These are phyloP conservation scores for Gonapodya prolifera DNA, from an alignment of 192 early-diverging fungal genomes.

Conservation along the genomic window DNA sequence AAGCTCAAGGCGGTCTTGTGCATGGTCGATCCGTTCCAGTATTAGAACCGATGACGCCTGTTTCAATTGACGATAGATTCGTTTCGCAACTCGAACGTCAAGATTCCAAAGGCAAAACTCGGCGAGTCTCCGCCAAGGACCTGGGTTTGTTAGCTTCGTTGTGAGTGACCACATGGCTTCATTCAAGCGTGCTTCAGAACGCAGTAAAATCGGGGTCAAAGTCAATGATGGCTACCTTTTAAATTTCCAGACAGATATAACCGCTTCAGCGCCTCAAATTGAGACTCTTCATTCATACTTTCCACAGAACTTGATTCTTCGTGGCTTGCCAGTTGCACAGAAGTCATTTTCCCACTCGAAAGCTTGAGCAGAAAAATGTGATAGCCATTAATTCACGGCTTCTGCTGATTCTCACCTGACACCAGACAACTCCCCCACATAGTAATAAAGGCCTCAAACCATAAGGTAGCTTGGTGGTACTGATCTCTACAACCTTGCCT, in stretches of 20 bases:
- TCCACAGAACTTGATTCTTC: slow-evolving; percentile 10
- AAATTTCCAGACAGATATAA: slow-evolving; percentile 26
- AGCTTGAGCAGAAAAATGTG: slow-evolving; percentile 13
- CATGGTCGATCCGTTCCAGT: slow-evolving; percentile 19
- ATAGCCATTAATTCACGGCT: not conserved
- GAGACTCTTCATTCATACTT: slow-evolving; percentile 23
- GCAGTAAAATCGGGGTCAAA: not conserved
- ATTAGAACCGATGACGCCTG: slow-evolving; percentile 33
- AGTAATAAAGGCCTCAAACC: slow-evolving; percentile 30
- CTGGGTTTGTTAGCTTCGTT: slow-evolving; percentile 10
- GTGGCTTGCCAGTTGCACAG: slow-evolving; percentile 21
- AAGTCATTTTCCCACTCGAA: slow-evolving; percentile 23
- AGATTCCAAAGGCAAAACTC: slow-evolving; percentile 26
- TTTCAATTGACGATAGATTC: slow-evolving; percentile 32
- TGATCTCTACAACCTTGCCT: slow-evolving; percentile 24
- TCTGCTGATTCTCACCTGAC: slow-evolving; percentile 19
- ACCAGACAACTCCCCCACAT: slow-evolving; percentile 20
- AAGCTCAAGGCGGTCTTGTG: slow-evolving; percentile 28
- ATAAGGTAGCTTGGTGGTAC: slow-evolving; percentile 29
- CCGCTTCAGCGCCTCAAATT: slow-evolving; percentile 25
- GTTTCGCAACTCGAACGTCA: slow-evolving; percentile 29
- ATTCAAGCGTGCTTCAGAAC: not conserved
- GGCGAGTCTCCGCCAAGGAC: slow-evolving; percentile 32
- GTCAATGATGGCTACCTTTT: slow-evolving; percentile 15
- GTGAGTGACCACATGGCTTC: slow-evolving; percentile 27